phyloP scores from a whole-genome alignment of 352 stramenopile species.

The Globisporangium yorkense region DNA sequence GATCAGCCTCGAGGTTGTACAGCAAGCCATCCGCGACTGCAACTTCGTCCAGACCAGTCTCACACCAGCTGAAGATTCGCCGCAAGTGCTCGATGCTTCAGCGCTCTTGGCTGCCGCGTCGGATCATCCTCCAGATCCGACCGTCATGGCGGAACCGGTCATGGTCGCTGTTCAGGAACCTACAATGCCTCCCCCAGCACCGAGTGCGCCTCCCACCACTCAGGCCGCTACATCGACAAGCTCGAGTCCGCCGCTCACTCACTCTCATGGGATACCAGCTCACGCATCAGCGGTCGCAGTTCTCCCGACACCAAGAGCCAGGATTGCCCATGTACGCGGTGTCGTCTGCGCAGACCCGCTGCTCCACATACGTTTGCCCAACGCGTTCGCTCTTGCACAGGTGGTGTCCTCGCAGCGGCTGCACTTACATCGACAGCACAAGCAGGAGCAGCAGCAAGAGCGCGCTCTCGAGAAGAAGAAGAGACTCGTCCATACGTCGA shows the following conservation, averaged over 20 bases:
- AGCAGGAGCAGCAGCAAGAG: background rate
- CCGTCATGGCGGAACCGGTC: background rate
- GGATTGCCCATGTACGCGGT: background rate
- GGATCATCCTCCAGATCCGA: background rate
- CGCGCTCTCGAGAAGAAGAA: background rate
- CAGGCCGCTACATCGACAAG: background rate
- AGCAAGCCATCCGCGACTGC: background rate
- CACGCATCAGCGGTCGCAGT: background rate
- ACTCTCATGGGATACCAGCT: background rate
- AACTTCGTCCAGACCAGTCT: background rate
- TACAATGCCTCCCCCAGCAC: background rate
- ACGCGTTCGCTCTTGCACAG: background rate
- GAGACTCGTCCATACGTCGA: background rate
- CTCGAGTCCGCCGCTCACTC: background rate
- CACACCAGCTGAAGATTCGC: background rate
- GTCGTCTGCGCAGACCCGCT: background rate
- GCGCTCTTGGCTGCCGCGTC: background rate
- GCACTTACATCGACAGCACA: background rate
- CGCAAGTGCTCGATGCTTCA: background rate
- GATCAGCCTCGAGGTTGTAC: background rate
- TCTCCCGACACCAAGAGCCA: background rate
- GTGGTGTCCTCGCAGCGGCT: background rate
- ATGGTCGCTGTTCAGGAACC: background rate
- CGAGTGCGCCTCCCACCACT: background rate
- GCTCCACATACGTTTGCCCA: background rate